Conservation (phyloP, 257 asterid genomes). For the Solanum acaule region DNA sequence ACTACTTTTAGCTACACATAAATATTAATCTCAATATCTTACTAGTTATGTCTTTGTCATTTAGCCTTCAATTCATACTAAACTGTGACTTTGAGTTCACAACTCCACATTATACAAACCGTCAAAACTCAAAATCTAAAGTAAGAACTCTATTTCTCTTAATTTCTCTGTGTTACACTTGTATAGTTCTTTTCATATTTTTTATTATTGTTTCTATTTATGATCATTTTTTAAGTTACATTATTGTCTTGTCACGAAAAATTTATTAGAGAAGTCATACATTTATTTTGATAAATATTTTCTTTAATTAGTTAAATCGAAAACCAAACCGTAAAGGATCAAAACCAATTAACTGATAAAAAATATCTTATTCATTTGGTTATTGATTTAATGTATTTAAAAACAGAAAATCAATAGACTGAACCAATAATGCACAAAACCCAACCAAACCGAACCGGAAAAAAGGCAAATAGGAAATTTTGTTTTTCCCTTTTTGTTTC, state of each 20-base stretch:
- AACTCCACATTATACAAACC: background rate
- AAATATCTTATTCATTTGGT: too few relatives aligned
- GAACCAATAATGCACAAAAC: too few relatives aligned
- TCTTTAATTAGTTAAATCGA: background rate
- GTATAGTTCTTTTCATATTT: background rate
- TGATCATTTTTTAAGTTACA: background rate
- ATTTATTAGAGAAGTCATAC: background rate
- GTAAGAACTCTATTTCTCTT: too few relatives aligned
- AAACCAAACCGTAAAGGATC: too few relatives aligned
- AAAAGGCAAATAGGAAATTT: background rate
- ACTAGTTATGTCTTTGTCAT: background rate
- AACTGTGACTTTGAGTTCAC: background rate
- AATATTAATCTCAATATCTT: too few relatives aligned
- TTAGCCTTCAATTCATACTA: background rate
- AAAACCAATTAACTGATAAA: too few relatives aligned
- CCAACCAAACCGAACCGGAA: too few relatives aligned
- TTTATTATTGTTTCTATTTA: background rate
- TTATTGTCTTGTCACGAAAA: background rate
- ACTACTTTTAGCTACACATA: background rate
- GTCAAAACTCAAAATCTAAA: background rate
- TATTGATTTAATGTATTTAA: too few relatives aligned
- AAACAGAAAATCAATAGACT: rapidly evolving
- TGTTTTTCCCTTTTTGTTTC: background rate
- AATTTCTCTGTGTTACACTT: too few relatives aligned
- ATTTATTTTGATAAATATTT: too few relatives aligned